Conservation (phyloP, 345 rosid species). For the rapeseed (Brassica napus) region DNA sequence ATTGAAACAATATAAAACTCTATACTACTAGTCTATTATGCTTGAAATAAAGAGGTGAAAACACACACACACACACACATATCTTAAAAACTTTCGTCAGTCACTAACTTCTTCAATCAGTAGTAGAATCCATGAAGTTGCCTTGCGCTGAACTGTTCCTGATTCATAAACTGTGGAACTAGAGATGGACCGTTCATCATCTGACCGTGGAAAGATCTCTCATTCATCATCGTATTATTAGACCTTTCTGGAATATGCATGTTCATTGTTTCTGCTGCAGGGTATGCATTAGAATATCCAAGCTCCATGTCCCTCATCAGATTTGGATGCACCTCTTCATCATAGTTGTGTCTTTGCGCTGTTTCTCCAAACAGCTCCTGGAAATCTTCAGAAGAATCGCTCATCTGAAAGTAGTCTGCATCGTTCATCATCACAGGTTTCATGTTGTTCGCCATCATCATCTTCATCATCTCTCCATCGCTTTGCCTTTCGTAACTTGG, state of each 20-base stretch:
- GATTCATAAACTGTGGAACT: slow-evolving; percentile 19
- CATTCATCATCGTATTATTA: slow-evolving; percentile 28
- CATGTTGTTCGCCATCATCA: slow-evolving; percentile 22
- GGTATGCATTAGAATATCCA: slow-evolving; percentile 35
- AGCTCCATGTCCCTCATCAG: slow-evolving; percentile 27
- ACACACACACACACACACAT: no score
- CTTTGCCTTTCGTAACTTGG: slow-evolving; percentile 28
- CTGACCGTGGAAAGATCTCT: slow-evolving; percentile 13
- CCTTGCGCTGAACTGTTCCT: slow-evolving; percentile 26
- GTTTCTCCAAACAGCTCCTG: slow-evolving; percentile 23
- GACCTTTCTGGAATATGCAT: slow-evolving; percentile 25
- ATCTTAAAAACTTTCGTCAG: neutral
- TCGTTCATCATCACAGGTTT: slow-evolving; percentile 32
- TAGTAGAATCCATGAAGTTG: slow-evolving; percentile 26
- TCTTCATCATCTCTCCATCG: slow-evolving; percentile 31
- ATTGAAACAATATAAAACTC: neutral
- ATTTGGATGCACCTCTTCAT: slow-evolving; percentile 28
- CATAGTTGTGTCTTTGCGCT: slow-evolving; percentile 19
- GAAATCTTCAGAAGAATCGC: slow-evolving; percentile 25
- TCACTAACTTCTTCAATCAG: slow-evolving; percentile 12
- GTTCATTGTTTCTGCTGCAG: slow-evolving; percentile 35
- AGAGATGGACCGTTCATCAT: slow-evolving; percentile 22
- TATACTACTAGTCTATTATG: neutral
- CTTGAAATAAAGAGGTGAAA: neutral
- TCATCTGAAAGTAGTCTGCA: slow-evolving; percentile 33